phyloP scores from a whole-genome alignment of 2,329 filamentous ascomycete genomes.

The Alternaria infectoria region DNA sequence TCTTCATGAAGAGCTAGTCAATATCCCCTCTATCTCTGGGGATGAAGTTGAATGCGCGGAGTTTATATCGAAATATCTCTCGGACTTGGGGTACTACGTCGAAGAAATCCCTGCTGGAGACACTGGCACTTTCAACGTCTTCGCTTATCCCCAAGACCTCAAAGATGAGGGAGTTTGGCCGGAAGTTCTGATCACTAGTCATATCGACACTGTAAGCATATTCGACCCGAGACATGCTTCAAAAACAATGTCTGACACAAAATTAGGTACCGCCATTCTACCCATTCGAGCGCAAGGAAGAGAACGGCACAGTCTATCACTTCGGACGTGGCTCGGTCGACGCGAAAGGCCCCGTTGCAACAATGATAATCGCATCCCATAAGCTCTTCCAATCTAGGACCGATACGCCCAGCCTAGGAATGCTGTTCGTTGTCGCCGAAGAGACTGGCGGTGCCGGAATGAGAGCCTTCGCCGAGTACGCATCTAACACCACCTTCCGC shows the following conservation, averaged over 20 bases:
- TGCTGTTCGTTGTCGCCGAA: constrained; percentile 77
- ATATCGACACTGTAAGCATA: constrained; percentile 70
- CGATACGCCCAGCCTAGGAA: constrained; percentile 41
- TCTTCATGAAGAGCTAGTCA: constrained; percentile 32
- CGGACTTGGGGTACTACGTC: constrained; percentile 57
- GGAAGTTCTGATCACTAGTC: constrained; percentile 72
- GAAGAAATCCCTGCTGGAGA: constrained; percentile 51
- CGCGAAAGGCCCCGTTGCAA: constrained; percentile 63
- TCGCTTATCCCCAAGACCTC: constrained; percentile 63
- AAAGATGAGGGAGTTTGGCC: constrained; percentile 51
- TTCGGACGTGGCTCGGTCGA: constrained; percentile 75
- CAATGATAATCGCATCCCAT: constrained; percentile 72
- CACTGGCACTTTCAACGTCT: constrained; percentile 71
- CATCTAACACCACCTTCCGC: constrained; percentile 56
- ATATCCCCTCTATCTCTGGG: constrained; percentile 48
- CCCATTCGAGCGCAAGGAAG: constrained; percentile 62
- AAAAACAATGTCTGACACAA: background rate
- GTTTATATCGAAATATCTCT: constrained; percentile 71
- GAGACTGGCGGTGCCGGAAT: constrained; percentile 83
- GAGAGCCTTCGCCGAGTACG: constrained; percentile 53
- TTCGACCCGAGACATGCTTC: background rate
- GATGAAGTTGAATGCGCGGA: constrained; percentile 71
- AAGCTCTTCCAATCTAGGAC: constrained; percentile 55
- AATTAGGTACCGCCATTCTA: constrained; percentile 64
- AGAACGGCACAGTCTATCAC: constrained; percentile 57